phyloP scores from a whole-genome alignment of 2,329 filamentous ascomycete species.

The Fusarium torulosum region DNA sequence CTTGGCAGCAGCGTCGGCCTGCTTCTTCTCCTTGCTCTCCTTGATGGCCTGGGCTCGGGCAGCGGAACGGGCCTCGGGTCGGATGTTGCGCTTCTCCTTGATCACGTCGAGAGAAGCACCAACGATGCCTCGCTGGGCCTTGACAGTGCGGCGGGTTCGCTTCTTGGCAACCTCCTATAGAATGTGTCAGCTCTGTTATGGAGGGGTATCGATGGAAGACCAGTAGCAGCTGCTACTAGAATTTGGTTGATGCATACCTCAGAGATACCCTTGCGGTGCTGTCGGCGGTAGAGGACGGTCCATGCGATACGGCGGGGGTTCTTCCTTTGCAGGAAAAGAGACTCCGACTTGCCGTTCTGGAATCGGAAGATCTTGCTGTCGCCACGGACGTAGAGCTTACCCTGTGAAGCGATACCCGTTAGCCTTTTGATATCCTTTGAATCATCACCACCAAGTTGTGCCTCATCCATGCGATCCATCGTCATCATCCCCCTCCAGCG shows the following conservation, averaged over 20 bases:
- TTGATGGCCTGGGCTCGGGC: slow-evolving; percentile 92
- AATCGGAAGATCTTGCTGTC: slow-evolving; percentile 99
- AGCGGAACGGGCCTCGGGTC: slow-evolving; percentile 94
- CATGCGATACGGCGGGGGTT: slow-evolving; percentile 99
- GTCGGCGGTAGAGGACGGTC: slow-evolving; percentile 97
- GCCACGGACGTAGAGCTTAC: slow-evolving; percentile 99
- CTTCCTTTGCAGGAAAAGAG: slow-evolving; percentile 99
- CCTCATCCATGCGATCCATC: slow-evolving; percentile 32
- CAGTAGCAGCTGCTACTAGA: slow-evolving; percentile 5
- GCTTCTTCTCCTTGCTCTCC: slow-evolving; percentile 99
- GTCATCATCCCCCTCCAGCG: slow-evolving; percentile 19
- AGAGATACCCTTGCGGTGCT: slow-evolving; percentile 99
- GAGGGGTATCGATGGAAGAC: not conserved
- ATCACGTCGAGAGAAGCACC: slow-evolving; percentile 99
- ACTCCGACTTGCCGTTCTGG: slow-evolving; percentile 99
- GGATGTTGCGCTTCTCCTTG: slow-evolving; percentile 96
- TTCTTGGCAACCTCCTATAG: slow-evolving; percentile 99
- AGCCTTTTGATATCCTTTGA: slow-evolving; percentile 44
- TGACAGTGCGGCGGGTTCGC: slow-evolving; percentile 97
- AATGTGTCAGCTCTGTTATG: slow-evolving; percentile 56
- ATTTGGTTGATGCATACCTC: slow-evolving; percentile 77
- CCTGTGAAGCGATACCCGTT: slow-evolving; percentile 67
- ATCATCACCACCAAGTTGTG: slow-evolving; percentile 23
- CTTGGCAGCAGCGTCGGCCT: slow-evolving; percentile 87
- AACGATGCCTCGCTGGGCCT: slow-evolving; percentile 98